Evolutionary conservation across 192 early-diverging fungal genomes (phyloP), one percentile per base, ranked within the genome.

Genomic region (Irineochytrium annulatum): DNA sequence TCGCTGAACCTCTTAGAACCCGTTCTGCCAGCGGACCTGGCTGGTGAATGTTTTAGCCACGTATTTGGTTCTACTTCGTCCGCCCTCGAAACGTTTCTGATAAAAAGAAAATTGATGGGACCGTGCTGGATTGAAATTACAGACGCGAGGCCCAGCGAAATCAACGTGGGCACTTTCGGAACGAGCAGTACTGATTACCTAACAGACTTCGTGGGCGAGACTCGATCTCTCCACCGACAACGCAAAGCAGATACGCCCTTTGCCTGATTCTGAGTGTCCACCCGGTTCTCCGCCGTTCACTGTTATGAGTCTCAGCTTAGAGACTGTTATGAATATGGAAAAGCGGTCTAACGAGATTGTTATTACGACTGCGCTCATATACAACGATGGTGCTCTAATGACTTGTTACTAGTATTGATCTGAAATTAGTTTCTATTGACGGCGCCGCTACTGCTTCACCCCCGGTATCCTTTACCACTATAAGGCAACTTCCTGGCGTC

Each of bases 81-180:
- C 37, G 88, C 92, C 0, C 73, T 97, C n/a, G 97, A 99, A 72
- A 82, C 90, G 26, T 87, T 99, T 45, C 66, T 98, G n/a, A 80
- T 95, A 24, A 93, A 98, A 71, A 81, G 94, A 22, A 86, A 91
- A 55, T 72, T 99, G 27, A 98, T 93, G 92, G 97, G 97, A 0
- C 97, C 97, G 3, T 89, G 86, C 56, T 99, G 97, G 97, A 72
- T 99, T 0, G 65, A 77, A 14, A 80, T 97, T 28, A 74, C 70
- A 33, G 59, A 89, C 20, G 79, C 87, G 0, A 63, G 72, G 19
- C 59, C 84, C 2, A 77, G 64, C 34, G 64, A 59, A 29, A 62
- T 65, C 8, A 82, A 75, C 54, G 83, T 85, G 61, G 46, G 43
- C 28, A 0, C 33, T n/a, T 46, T 69, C 28, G 11, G 46, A 54